Evolutionary conservation across 352 stramenopile genomes (phyloP), one percentile per base, ranked within the genome.

Genomic region (Globisporangium acanthophoron): DNA sequence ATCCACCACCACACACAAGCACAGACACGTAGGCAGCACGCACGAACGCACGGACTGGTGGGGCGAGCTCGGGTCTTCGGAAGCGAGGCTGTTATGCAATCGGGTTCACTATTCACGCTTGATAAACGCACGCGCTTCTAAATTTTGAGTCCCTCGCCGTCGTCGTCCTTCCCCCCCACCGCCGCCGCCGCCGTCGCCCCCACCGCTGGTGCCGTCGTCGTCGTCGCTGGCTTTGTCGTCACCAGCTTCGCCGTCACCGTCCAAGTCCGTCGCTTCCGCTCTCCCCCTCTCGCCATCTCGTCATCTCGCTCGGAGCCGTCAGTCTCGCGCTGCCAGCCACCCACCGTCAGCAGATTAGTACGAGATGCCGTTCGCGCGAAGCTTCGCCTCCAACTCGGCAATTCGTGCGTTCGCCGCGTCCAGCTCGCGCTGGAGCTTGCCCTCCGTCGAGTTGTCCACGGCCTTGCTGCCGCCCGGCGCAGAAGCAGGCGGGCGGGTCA

Each of bases 321-420:
- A 15, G 8, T 41, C 37, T 41, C 37, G 37, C 37, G 15, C 39
- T 15, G 39, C 39, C 39, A 5, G 18, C 40, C 13, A 9, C 40
- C 40, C 13, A 8, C 13, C 2, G 18, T 9, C 40, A 45, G 40
- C 40, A 45, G 40, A 5, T 18, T 45, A 94, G 74, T 92, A 90
- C 56, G 82, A 90, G 63, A 94, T 94, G 61, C 81, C 78, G 58
- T 87, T 80, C 52, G 82, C 59, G 39, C 57, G 57, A 16, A 63
- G 57, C 50, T 58, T 51, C 3, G 86, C 87, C 62, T 96, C 86
- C 47, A 96, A 62, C 52, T 93, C 73, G 37, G 80, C 78, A 61
- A 96, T 96, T 69, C 85, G 86, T 58, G 82, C 78, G 53, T 93
- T 92, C 43, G 86, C 86, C 15, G 76, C 71, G 12, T 92, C 79